A percentile compares a stretch with the other conserved stretches of the same genome.
Evolutionary conservation across 2,329 filamentous ascomycete species (phyloP).

Genomic region (Talaromyces amestolkiae): DNA sequence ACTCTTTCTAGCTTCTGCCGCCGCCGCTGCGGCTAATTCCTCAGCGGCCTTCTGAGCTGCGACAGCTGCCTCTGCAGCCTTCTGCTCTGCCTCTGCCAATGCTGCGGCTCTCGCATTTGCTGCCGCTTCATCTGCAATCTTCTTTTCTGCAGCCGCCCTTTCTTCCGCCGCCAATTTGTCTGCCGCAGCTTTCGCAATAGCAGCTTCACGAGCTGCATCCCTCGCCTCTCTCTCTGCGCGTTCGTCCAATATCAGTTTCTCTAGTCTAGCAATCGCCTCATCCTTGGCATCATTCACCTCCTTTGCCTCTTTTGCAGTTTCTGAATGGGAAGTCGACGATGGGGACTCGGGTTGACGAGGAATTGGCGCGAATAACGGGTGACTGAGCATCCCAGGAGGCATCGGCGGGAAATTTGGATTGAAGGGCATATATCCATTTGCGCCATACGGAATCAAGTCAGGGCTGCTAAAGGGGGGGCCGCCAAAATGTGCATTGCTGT

Average conservation of each 20-base stretch:
- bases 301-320: slow-evolving; percentile 47
- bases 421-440: slow-evolving; percentile 35
- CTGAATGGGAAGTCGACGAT: slow-evolving; percentile 33
- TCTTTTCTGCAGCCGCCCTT: slow-evolving; percentile 42
- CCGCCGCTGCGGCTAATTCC: slow-evolving; percentile 35
- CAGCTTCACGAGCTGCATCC: slow-evolving; percentile 41
- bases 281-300: slow-evolving; percentile 34
- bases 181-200: slow-evolving; percentile 54
- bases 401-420: slow-evolving; percentile 35
- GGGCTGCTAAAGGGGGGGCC: slow-evolving; percentile 33
- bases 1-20: slow-evolving; percentile 47
- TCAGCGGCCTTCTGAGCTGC: slow-evolving; percentile 41
- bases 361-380: slow-evolving; percentile 36
- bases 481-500: slow-evolving; percentile 31
- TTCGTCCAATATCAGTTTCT: slow-evolving; percentile 55
- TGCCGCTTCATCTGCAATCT: slow-evolving; percentile 42
- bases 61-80: slow-evolving; percentile 45
- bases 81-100: slow-evolving; percentile 44
- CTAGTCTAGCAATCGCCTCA: slow-evolving; percentile 60
- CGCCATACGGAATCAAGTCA: slow-evolving; percentile 40
- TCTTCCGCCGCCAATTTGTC: slow-evolving; percentile 35
- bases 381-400: slow-evolving; percentile 35
- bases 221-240: slow-evolving; percentile 41
- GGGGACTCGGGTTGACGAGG: slow-evolving; percentile 26
- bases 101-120: slow-evolving; percentile 42